Evolutionary conservation across 2,329 filamentous ascomycete species (phyloP).

Genomic region (Aspergillus cejpii): DNA sequence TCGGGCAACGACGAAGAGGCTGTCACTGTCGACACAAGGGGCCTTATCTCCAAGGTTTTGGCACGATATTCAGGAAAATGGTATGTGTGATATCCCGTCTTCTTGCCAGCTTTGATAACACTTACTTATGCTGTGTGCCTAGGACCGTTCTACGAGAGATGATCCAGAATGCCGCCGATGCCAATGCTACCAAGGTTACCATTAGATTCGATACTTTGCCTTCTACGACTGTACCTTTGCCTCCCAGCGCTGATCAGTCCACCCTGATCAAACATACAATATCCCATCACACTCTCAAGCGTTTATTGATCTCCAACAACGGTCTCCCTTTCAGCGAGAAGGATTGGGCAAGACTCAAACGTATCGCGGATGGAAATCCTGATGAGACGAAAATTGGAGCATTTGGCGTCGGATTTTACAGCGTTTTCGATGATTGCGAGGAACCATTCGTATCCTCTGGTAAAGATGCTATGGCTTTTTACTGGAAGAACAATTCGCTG

Average conservation of each 20-base stretch:
- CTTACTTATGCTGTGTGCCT: conserved; percentile 12
- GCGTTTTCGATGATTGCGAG: conserved; percentile 95
- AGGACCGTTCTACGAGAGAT: conserved; percentile 73
- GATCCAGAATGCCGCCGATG: conserved; percentile 97
- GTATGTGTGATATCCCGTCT: conserved; percentile 47
- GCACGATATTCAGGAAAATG: conserved; percentile 96
- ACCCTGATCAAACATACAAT: conserved; percentile 75
- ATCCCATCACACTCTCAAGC: conserved; percentile 74
- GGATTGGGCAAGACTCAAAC: conserved; percentile 88
- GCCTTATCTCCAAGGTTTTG: conserved; percentile 94
- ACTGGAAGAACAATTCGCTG: conserved; percentile 97
- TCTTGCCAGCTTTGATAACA: neutral
- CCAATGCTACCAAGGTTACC: conserved; percentile 78
- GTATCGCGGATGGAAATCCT: conserved; percentile 97
- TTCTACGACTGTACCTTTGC: conserved; percentile 66
- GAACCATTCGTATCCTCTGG: conserved; percentile 95
- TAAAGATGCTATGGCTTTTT: conserved; percentile 91
- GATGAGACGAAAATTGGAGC: conserved; percentile 99
- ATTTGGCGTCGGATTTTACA: conserved; percentile 98
- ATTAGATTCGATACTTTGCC: conserved; percentile 90
- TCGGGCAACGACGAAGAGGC: conserved; percentile 90
- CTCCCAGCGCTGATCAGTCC: conserved; percentile 59
- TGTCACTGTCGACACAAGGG: conserved; percentile 94
- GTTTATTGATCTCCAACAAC: conserved; percentile 88
- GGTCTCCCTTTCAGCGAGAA: conserved; percentile 80